Evolutionary conservation across 108 stramenopile genomes (phyloP).

Genomic region (Discostella stelligeroides): DNA sequence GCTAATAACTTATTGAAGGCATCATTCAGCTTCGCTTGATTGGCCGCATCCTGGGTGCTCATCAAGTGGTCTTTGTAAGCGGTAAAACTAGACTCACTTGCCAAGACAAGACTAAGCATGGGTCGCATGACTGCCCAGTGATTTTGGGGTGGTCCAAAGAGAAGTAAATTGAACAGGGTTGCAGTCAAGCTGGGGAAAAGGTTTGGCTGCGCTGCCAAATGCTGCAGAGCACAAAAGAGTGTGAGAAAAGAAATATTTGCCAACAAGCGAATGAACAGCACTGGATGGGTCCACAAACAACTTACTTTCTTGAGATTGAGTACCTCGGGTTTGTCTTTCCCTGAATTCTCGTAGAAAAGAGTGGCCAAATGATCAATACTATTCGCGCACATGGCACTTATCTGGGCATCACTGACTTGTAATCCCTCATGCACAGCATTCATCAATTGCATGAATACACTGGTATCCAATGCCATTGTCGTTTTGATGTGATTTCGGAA

Average conservation of each 20-base stretch:
- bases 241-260: not conserved
- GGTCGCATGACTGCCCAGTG: conserved; percentile 99
- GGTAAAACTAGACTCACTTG: conserved; percentile 89
- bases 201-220: conserved; percentile 87
- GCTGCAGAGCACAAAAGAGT: conserved; percentile 44
- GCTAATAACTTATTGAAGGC: conserved; percentile 89
- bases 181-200: conserved; percentile 88
- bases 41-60: conserved; percentile 89
- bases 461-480: conserved; percentile 83
- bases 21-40: conserved; percentile 87
- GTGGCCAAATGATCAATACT: conserved; percentile 95
- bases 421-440: conserved; percentile 93
- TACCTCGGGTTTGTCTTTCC: conserved; percentile 91
- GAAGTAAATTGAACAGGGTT: conserved; percentile 94
- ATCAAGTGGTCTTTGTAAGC: conserved; percentile 93
- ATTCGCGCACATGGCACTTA: conserved; percentile 89
- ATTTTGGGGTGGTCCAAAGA: conserved; percentile 94
- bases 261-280: not conserved
- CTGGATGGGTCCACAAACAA: not conserved
- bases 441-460: conserved; percentile 92
- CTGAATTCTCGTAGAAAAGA: conserved; percentile 89
- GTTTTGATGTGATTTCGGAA: conserved; percentile 92
- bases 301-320: conserved; percentile 79
- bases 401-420: conserved; percentile 89
- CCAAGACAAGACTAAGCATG: conserved; percentile 96